Conservation (phyloP, 768 basidiomycete species). For the Xerocomus potaroensis region DNA sequence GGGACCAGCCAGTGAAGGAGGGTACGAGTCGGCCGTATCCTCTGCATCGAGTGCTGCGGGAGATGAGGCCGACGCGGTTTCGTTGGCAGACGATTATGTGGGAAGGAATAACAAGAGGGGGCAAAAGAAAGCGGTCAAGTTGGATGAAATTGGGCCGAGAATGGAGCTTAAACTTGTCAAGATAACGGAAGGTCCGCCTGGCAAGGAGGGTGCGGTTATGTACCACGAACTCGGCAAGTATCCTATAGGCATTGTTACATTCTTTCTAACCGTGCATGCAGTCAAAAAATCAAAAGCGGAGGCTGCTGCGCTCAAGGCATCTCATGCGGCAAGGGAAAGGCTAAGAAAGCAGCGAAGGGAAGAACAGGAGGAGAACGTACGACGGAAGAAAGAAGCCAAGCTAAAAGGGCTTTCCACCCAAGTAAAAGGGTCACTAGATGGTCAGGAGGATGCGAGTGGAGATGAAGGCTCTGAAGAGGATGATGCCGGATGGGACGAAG, state of each 20-base stretch:
- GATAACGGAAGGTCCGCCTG: conserved; percentile 90
- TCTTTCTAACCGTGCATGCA: conserved; percentile 29
- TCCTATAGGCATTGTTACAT: background rate
- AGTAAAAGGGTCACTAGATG: conserved; percentile 34
- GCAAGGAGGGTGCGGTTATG: conserved; percentile 88
- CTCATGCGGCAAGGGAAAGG: conserved; percentile 74
- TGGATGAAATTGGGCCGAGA: conserved; percentile 93
- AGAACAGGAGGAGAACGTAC: conserved; percentile 90
- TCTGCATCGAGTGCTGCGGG: conserved; percentile 79
- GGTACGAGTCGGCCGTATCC: conserved; percentile 80
- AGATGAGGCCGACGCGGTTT: conserved; percentile 75
- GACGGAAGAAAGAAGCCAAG: conserved; percentile 62
- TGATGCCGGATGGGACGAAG: conserved; percentile 49
- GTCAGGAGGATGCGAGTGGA: conserved; percentile 40
- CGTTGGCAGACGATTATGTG: conserved; percentile 89
- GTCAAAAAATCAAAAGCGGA: conserved; percentile 90
- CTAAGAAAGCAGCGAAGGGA: conserved; percentile 73
- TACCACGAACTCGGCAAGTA: conserved; percentile 92
- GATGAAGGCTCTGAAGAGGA: conserved; percentile 34
- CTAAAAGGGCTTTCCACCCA: conserved; percentile 23
- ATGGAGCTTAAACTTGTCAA: conserved; percentile 93
- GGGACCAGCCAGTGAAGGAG: conserved; percentile 52
- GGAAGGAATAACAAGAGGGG: conserved; percentile 93
- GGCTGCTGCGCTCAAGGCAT: conserved; percentile 56
- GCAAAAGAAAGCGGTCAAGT: conserved; percentile 81